These are phyloP conservation scores for Peniophora sp. DNA, from an alignment of 1,284 basidiomycete genomes.

Conservation along the genomic window DNA sequence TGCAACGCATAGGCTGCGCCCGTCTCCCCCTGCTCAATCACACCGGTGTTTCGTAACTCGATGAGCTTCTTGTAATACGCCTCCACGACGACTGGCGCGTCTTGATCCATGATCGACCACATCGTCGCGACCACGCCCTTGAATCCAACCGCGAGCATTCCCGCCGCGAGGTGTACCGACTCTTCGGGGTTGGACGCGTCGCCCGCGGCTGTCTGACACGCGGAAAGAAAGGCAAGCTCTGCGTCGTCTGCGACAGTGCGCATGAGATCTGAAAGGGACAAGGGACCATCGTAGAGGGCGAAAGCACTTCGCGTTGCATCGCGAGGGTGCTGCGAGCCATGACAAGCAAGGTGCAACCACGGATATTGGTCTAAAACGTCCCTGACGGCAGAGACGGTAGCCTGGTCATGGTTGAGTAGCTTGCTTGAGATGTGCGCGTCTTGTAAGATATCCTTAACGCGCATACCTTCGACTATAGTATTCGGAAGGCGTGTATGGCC, in stretches of 20 bases:
- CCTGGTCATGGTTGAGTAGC: conserved; percentile 9
- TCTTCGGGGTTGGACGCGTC: conserved; percentile 1
- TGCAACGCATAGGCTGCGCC: neutral
- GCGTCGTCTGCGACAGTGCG: neutral
- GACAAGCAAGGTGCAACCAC: conserved; percentile 1
- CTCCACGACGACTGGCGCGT: conserved; percentile 9
- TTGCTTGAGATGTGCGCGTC: neutral
- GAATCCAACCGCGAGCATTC: conserved; percentile 17
- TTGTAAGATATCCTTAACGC: neutral
- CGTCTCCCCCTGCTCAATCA: neutral
- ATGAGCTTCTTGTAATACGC: neutral
- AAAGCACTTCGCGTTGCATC: conserved; percentile 1
- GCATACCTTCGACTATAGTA: neutral
- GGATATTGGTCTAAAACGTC: neutral
- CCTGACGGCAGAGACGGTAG: neutral
- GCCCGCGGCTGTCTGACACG: conserved; percentile 3
- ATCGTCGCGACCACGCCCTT: conserved; percentile 16
- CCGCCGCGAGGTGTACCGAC: conserved; percentile 15
- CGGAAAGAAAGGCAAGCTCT: neutral
- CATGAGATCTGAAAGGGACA: conserved; percentile 1
- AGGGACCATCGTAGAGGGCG: neutral
- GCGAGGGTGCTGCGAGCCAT: neutral
- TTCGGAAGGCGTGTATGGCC: neutral
- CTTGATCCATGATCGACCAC: conserved; percentile 15
- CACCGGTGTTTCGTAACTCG: neutral